These are phyloP conservation scores for Westerdykella sp. DNA, from an alignment of 2,329 filamentous ascomycete genomes.

Conservation along the genomic window DNA sequence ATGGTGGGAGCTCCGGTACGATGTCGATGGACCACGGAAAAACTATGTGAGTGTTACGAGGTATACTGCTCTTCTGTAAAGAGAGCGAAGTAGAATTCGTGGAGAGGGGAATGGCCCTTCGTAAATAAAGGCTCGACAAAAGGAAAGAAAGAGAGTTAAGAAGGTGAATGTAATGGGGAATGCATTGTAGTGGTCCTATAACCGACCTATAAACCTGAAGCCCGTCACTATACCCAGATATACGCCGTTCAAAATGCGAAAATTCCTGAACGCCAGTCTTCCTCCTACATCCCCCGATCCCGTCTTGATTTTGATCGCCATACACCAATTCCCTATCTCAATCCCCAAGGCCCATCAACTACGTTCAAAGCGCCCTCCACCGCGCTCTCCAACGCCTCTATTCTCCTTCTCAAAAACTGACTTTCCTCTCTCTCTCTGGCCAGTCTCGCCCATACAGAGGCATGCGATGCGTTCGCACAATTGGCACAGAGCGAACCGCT, in stretches of 20 bases:
- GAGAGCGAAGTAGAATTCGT: neutral
- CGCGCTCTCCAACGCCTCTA: constrained; percentile 45
- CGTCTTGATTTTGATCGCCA: no score
- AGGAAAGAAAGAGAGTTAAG: no score
- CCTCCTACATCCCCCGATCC: no score
- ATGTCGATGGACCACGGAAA: constrained; percentile 38
- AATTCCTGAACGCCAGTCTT: no score
- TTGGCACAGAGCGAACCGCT: constrained; percentile 32
- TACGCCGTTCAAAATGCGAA: no score
- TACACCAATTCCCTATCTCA: neutral
- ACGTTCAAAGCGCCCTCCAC: constrained; percentile 54
- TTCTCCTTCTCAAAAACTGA: constrained; percentile 44
- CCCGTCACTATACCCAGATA: no score
- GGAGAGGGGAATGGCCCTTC: no score
- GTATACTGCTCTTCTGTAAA: constrained; percentile 16
- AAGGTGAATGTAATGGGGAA: no score
- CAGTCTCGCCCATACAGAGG: constrained; percentile 47
- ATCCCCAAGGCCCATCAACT: constrained; percentile 36
- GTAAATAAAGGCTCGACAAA: no score
- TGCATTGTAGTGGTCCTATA: no score
- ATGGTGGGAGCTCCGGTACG: constrained; percentile 36
- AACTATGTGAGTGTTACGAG: constrained; percentile 36
- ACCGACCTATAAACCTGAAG: no score
- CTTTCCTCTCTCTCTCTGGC: constrained; percentile 53
- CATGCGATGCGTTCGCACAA: constrained; percentile 34